Evolutionary conservation across 331 rosid genomes (phyloP), one percentile per base, ranked within the genome.

Genomic region (Pyrus hybrid): DNA sequence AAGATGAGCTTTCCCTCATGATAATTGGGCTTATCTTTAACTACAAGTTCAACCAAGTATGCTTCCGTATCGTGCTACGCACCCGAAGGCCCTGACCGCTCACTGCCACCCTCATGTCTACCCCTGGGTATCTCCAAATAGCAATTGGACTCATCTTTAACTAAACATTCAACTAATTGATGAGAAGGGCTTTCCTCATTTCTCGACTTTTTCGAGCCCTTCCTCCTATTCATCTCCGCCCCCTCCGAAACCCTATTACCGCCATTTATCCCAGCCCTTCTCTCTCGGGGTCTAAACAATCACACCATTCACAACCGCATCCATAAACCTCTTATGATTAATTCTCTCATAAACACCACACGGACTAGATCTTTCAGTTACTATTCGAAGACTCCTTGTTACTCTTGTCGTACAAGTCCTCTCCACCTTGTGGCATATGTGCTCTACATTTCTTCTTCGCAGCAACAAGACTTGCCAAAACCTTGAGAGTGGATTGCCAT

Each of bases 211-310:
- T 45, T 76, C 13, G 65, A 33, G 14, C 63, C 68, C 72, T 35
- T 79, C 8, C 73, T 65, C 63, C 76, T 84, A 79, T 78, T 80
- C 7, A 18, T 62, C 17, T 58, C 77, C 35, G 37, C 78, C 14
- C 63, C 76, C 2, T 73, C 86, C 13, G 77, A 71, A 45, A 78
- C 43, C 3, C 32, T 78, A 63, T 79, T 73, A 14, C 71, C 43
- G 37, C 66, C 75, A 76, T 80, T 81, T 83, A 72, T 63, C 63
- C 68, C 74, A 30, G 83, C n/a, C 86, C 75, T 86, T 79, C 86
- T 88, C 7, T 23, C 83, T 33, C 97, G n/a, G 88, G 13, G 95
- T 87, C 65, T 93, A 93, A 62, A 93, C 96, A 81, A 90, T 82
- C 76, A 80, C 79, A 72, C 93, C 95, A 57, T 90, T 76, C 32